A percentile compares a stretch with the other conserved stretches of the same genome.
These are phyloP conservation scores for Talaromyces pinophilus DNA, from an alignment of 2,329 filamentous ascomycete species.

Conservation along the genomic window DNA sequence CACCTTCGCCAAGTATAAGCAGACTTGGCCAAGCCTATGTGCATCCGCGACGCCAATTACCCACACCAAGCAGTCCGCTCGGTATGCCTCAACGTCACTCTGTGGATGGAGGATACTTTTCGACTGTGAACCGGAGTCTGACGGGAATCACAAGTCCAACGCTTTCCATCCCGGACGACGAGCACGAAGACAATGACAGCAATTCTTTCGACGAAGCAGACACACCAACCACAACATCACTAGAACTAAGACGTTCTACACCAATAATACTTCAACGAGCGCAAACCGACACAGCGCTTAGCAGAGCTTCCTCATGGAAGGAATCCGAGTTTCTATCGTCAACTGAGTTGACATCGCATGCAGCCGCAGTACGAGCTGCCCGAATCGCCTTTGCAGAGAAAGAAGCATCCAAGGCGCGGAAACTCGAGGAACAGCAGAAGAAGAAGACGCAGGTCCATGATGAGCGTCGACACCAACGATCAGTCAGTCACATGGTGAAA, in stretches of 20 bases:
- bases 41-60: constrained; percentile 58
- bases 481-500: constrained; percentile 29
- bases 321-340: constrained; percentile 46
- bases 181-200: constrained; percentile 47
- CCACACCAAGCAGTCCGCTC: constrained; percentile 55
- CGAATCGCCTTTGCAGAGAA: constrained; percentile 61
- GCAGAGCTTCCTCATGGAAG: constrained; percentile 17
- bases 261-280: constrained; percentile 16
- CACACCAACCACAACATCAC: constrained; percentile 25
- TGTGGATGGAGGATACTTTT: constrained; percentile 27
- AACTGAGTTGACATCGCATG: constrained; percentile 55
- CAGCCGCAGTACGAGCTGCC: constrained; percentile 58
- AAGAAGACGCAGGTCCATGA: constrained; percentile 50
- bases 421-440: constrained; percentile 54
- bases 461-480: constrained; percentile 47
- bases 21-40: constrained; percentile 55
- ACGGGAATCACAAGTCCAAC: constrained; percentile 11
- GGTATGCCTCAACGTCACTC: constrained; percentile 54
- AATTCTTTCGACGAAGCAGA: constrained; percentile 51
- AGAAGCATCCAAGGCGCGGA: constrained; percentile 58
- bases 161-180: constrained; percentile 42
- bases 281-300: constrained; percentile 18
- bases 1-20: constrained; percentile 54
- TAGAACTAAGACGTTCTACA: constrained; percentile 30
- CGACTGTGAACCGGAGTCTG: constrained; percentile 16